Conservation (phyloP, 2,329 filamentous ascomycete species). For the Fusarium albidum region DNA sequence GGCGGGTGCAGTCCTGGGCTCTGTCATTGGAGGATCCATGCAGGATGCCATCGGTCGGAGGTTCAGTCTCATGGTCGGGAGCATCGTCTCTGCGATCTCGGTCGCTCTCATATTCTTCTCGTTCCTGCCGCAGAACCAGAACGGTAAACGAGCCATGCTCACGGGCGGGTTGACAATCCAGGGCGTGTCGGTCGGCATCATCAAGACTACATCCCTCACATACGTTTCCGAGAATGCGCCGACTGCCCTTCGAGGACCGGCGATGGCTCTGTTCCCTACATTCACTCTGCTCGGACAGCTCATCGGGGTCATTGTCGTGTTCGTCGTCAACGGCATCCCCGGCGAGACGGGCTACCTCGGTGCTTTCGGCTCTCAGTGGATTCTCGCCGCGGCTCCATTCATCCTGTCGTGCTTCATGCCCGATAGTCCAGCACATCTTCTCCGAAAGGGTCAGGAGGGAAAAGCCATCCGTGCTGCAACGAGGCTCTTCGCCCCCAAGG, state of each 20-base stretch:
- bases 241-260: constrained; percentile 37
- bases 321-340: constrained; percentile 31
- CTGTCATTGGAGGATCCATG: constrained; percentile 39
- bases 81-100: constrained; percentile 34
- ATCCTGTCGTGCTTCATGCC: constrained; percentile 38
- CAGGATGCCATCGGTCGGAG: constrained; percentile 41
- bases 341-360: constrained; percentile 33
- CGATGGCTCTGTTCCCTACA: constrained; percentile 41
- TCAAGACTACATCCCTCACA: constrained; percentile 39
- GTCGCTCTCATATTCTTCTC: constrained; percentile 43
- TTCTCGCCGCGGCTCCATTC: constrained; percentile 31
- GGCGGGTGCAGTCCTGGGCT: constrained; percentile 36
- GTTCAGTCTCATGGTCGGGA: constrained; percentile 36
- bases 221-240: constrained; percentile 51
- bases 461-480: constrained; percentile 29
- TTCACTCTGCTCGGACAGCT: constrained; percentile 41
- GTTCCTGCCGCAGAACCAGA: constrained; percentile 7
- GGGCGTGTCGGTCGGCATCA: constrained; percentile 38
- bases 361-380: constrained; percentile 39
- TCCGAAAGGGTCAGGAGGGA: constrained; percentile 26
- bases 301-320: constrained; percentile 35
- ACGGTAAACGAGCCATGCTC: constrained; percentile 36
- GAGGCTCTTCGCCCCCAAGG: constrained; percentile 31
- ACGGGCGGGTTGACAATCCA: constrained; percentile 38
- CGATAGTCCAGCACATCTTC: constrained; percentile 38